These are phyloP conservation scores for Aspergillus spinulosporus DNA, from an alignment of 2,329 filamentous ascomycete genomes.

Conservation along the genomic window DNA sequence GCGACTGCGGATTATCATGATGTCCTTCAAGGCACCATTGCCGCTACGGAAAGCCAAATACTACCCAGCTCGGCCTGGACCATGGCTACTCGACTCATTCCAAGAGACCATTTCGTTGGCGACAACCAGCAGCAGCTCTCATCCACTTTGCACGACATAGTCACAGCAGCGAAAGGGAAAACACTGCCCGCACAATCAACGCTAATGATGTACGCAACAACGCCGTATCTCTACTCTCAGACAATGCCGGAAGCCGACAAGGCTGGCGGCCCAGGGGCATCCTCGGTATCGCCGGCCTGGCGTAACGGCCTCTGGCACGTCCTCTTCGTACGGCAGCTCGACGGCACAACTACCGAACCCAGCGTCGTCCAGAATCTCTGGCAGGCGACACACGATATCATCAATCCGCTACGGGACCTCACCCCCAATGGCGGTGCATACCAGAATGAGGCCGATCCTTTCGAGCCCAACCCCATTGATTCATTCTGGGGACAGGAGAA, in stretches of 20 bases:
- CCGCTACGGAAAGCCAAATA: not conserved
- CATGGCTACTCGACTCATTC: slow-evolving; percentile 16
- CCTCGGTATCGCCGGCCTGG: slow-evolving; percentile 24
- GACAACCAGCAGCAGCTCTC: slow-evolving; percentile 13
- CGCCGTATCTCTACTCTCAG: slow-evolving; percentile 14
- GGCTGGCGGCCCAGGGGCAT: slow-evolving; percentile 18
- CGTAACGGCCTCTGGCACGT: slow-evolving; percentile 24
- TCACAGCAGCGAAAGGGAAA: not conserved
- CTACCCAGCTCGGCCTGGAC: slow-evolving; percentile 7
- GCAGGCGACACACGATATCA: slow-evolving; percentile 14
- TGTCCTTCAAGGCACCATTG: slow-evolving; percentile 4
- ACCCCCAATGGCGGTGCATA: slow-evolving; percentile 19
- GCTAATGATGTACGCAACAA: slow-evolving; percentile 8
- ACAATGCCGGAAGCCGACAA: slow-evolving; percentile 13
- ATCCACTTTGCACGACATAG: slow-evolving; percentile 10
- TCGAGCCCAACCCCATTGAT: slow-evolving; percentile 14
- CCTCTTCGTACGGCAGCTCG: slow-evolving; percentile 13
- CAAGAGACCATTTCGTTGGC: slow-evolving; percentile 5
- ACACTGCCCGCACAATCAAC: not conserved
- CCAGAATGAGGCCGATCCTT: slow-evolving; percentile 21
- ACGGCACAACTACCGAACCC: slow-evolving; percentile 12
- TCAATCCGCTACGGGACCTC: slow-evolving; percentile 21
- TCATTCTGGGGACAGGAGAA: slow-evolving; percentile 22
- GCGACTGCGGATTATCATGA: slow-evolving; percentile 3
- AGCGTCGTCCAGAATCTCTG: slow-evolving; percentile 16